Base-by-base conservation (phyloP, 2,329 filamentous ascomycete species). In the Trichoderma sp. region DNA sequence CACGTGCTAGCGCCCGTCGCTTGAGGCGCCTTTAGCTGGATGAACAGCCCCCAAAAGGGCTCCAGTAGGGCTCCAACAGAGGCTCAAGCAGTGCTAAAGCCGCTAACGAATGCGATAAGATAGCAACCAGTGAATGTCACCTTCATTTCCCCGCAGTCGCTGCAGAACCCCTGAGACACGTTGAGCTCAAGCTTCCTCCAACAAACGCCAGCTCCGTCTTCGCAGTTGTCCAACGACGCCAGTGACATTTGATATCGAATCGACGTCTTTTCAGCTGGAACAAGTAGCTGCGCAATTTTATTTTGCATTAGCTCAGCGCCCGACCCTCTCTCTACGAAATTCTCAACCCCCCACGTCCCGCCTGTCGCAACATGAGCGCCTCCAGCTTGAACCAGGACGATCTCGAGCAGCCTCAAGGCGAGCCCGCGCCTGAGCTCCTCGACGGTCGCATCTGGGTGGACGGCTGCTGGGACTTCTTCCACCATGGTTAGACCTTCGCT, bases 381-480 rank as follows among this genome's bases (percentile, higher is more conserved):
- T 72, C 74, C 72, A 61, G 8, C 65, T 15, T 50, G 15, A 62
- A 71, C 17, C 63, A 67, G n/a, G 62, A 71, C 17, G 63, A 67
- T 26, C 68, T 76, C 72, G 75, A 78, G 73, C 74, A 71, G 47
- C 78, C 79, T 32, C 76, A 78, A 55, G 85, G 86, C 72, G 82
- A 86, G 58, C 83, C 87, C 59, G 87, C 86, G 68, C 84, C 86
- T 43, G 85, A 87, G 80, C 82, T 90, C 9, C 82, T 88, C 39
- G 88, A 90, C 32, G 90, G 93, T 77, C 91, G 95, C 75, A 93
- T 99, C 78, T 99, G 97, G 97, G 93, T 99, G 30, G 96, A 99
- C 81, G 96, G 96, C 74, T 99, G 96, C 86, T 99, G 98, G 84
- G 96, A 99, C 85, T 99, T 99, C 83, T 97, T 95, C 84, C 96